These are phyloP conservation scores for Pythium aquatile DNA, from an alignment of 352 stramenopile genomes.

Conservation along the genomic window DNA sequence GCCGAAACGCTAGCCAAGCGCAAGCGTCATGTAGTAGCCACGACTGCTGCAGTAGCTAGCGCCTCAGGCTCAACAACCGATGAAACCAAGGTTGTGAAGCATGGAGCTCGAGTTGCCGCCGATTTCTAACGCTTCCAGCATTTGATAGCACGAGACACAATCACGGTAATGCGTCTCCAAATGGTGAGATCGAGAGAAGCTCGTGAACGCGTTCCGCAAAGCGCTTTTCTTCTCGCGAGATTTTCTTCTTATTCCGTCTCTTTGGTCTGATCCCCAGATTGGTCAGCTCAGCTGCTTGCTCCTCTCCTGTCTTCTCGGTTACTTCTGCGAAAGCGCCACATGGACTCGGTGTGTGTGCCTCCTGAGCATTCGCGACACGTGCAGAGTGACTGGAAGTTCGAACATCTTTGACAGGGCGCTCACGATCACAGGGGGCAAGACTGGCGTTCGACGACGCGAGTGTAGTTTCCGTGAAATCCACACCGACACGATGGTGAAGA, in stretches of 20 bases:
- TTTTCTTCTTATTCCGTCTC: background rate
- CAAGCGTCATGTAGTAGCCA: background rate
- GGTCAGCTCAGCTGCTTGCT: background rate
- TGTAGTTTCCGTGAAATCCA: background rate
- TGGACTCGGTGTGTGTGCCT: too few species aligned
- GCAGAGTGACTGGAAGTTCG: background rate
- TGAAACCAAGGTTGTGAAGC: background rate
- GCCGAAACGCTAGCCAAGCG: background rate
- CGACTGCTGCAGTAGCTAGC: too few species aligned
- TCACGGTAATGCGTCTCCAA: background rate
- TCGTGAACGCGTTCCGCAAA: slow-evolving; percentile 1
- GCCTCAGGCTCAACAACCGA: background rate
- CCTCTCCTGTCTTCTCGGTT: background rate
- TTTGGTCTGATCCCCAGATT: background rate
- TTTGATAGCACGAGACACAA: too few species aligned
- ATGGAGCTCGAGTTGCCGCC: background rate
- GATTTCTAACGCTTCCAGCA: background rate
- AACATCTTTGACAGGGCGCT: too few species aligned
- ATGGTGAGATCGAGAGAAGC: background rate
- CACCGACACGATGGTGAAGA: background rate
- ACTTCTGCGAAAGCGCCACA: background rate
- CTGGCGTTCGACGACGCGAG: too few species aligned
- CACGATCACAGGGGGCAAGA: too few species aligned
- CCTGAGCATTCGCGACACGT: too few species aligned
- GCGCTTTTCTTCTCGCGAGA: background rate